phyloP scores from a whole-genome alignment of 169 alveolate genomes.

The Theileria orientalis region DNA sequence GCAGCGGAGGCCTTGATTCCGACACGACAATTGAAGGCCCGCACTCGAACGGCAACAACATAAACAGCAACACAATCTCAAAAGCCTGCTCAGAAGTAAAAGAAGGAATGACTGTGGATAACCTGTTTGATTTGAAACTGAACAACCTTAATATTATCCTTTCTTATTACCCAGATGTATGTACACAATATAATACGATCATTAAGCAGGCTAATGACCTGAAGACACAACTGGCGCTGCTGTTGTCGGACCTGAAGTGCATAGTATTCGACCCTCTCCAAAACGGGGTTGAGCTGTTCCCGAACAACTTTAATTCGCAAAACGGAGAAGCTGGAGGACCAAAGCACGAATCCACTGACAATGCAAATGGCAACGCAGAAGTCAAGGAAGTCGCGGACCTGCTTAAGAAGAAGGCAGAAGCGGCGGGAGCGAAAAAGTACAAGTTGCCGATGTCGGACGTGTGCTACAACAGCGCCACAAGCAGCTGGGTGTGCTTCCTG shows the following conservation, averaged over 20 bases:
- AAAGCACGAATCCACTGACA: background rate
- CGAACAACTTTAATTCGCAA: background rate
- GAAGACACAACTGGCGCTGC: background rate
- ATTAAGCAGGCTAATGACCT: slow-evolving; percentile 13
- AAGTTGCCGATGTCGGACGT: slow-evolving; percentile 50
- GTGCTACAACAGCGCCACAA: slow-evolving; percentile 26
- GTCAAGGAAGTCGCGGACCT: background rate
- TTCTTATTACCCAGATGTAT: slow-evolving; percentile 6
- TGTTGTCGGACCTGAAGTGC: background rate
- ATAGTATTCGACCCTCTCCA: background rate
- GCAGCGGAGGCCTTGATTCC: background rate
- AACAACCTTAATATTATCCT: slow-evolving; percentile 3
- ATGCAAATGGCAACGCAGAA: background rate
- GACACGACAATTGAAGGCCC: no score
- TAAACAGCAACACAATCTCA: background rate
- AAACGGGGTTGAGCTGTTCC: background rate
- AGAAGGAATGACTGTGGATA: no score
- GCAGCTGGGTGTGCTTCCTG: slow-evolving; percentile 58
- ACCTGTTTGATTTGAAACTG: background rate
- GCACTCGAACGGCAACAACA: background rate
- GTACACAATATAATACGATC: background rate
- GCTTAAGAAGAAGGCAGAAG: background rate
- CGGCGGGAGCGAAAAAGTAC: background rate
- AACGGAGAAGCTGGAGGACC: background rate
- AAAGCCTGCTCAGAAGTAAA: background rate